Base-by-base conservation (phyloP, 768 basidiomycete species). In the Lentinula sp. region DNA sequence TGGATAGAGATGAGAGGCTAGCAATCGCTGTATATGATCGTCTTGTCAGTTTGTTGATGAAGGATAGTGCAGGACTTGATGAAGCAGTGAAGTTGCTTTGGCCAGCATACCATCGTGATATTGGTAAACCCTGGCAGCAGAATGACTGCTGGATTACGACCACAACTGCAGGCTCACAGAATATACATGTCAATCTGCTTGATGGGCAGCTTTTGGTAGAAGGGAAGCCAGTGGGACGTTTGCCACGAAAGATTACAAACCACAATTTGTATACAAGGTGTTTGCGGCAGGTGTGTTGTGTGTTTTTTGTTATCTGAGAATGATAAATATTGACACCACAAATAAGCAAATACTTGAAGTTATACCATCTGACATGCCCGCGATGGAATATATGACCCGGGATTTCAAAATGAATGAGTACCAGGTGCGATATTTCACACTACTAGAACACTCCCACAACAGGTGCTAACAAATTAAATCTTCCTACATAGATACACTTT, bases 161-260 rank as follows among this genome's bases (percentile, higher is more conserved):
- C 16, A 50, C 20, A 15, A 73, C 78, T 32, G 59, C 36, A 7
- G 28, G n/a, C 16, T 61, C 65, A 20, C 74, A 75, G 50, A 50
- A 18, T n/a, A 68, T 82, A 5, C 71, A 75, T 52, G 67, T 79
- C n/a, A 75, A 84, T 58, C 39, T 82, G 1, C 62, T 81, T 2
- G 64, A 71, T 16, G 81, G 80, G 12, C 53, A 65, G 23, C 66
- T 83, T 1, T 69, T 81, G 16, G 69, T 83, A 9, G 66, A 77
- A 10, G 81, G 80, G 6, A 72, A 72, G 60, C 70, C 74, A 1
- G 59, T 77, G 10, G 74, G 77, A 15, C 72, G 70, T 23, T 71
- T 82, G 13, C 77, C 81, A 0, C 33, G 45, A 7, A 60, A 63
- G 0, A 76, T 81, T 33, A 45, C 66, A 2, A 52, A 28, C 0